Evolutionary conservation across 2,329 filamentous ascomycete species (phyloP), one percentile per base, ranked within the genome.

Genomic region (Hypoxylon sp.): DNA sequence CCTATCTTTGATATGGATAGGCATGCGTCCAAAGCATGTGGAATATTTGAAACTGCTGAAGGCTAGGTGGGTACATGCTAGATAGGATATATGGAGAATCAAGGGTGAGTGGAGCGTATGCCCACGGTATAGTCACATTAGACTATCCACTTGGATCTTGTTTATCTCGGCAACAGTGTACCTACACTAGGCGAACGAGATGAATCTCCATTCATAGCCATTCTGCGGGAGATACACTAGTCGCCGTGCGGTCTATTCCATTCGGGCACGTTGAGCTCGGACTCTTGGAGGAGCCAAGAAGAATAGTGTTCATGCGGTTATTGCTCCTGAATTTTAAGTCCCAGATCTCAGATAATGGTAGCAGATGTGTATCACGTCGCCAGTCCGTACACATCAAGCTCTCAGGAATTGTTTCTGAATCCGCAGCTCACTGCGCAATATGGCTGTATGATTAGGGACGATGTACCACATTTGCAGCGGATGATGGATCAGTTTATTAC

Each of bases 11-110:
- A 57, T 61, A 62, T 63, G 63, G 63, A 63, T 56, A 69, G 65
- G 53, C 62, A 64, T 66, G 65, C 57, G 61, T 68, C 56, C 49
- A 62, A 46, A 68, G 65, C 62, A 62, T 69, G 66, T 60, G 64
- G 66, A 65, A 65, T 70, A 68, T 65, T 65, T 67, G 65, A 68
- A 70, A 68, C 59, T 65, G 56, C 52, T 59, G 58, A 48, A 63
- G 40, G 55, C 22, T 28, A 49, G 59, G 66, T 66, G 66, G 66
- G 52, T 61, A 68, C 56, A 54, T 64, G 44, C 52, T 57, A 68
- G 62, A 65, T 70, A 68, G 68, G 56, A 67, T 54, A 67, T 52
- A 62, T 59, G 61, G 58, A 60, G 38, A 63, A 42, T 60, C 36
- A 33, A 63, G 56, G 56, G 67, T 67, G 67, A 28, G 67, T 69